phyloP scores from a whole-genome alignment of 768 basidiomycete genomes.

The Amanita phalloides region DNA sequence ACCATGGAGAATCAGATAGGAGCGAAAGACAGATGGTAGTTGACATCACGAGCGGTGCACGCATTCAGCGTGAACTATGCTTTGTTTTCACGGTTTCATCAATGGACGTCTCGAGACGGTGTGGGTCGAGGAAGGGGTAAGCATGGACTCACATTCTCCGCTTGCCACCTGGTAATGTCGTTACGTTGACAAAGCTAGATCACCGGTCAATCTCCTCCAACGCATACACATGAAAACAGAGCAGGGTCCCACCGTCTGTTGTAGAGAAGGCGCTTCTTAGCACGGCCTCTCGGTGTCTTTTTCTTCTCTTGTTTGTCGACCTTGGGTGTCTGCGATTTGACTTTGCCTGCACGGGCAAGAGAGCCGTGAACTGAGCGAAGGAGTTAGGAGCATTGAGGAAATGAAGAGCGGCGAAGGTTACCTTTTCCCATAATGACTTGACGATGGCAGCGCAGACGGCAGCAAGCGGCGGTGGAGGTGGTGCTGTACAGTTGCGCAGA shows the following conservation, averaged over 20 bases:
- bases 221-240: not conserved
- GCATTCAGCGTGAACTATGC: slow-evolving; percentile 99
- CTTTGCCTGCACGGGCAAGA: slow-evolving; percentile 99
- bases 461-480: slow-evolving; percentile 17
- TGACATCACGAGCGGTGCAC: slow-evolving; percentile 61
- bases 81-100: slow-evolving; percentile 49
- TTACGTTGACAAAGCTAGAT: slow-evolving; percentile 85
- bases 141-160: slow-evolving; percentile 79
- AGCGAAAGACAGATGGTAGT: slow-evolving; percentile 96
- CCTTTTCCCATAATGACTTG: slow-evolving; percentile 74
- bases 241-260: slow-evolving; percentile 79
- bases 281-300: slow-evolving; percentile 95
- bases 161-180: slow-evolving; percentile 84
- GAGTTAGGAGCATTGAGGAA: not conserved
- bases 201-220: not conserved
- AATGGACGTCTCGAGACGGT: slow-evolving; percentile 3
- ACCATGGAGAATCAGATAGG: slow-evolving; percentile 73
- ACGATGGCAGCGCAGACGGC: slow-evolving; percentile 29
- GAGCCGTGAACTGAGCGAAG: slow-evolving; percentile 84
- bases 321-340: slow-evolving; percentile 97
- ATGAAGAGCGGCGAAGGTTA: slow-evolving; percentile 12
- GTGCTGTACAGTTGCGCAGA: slow-evolving; percentile 31
- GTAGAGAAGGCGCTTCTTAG: slow-evolving; percentile 93
- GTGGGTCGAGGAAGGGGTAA: not conserved
- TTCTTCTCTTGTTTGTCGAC: slow-evolving; percentile 99